Conservation (phyloP, 495 filamentous ascomycete species). For the Lentithecium fluviatile region DNA sequence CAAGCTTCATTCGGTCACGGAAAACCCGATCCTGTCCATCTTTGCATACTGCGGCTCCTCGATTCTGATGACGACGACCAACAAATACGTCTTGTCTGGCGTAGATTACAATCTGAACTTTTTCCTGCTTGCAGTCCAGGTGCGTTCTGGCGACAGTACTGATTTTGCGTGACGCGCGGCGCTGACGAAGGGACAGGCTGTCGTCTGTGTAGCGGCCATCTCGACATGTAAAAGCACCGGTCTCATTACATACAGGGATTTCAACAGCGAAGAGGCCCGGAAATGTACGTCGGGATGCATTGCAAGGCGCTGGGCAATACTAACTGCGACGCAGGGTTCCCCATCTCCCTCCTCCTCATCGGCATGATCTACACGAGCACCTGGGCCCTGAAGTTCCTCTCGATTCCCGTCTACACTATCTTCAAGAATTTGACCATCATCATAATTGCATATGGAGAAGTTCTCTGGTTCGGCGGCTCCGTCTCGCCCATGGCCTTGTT, state of each 20-base stretch:
- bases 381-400: conserved; percentile 94
- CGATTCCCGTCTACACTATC: conserved; percentile 98
- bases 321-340: conserved; percentile 71
- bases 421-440: conserved; percentile 99
- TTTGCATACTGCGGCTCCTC: conserved; percentile 90
- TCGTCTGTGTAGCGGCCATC: conserved; percentile 90
- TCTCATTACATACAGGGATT: conserved; percentile 87
- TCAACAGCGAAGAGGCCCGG: conserved; percentile 83
- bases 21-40: conserved; percentile 76
- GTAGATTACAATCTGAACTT: conserved; percentile 94
- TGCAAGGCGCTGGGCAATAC: not conserved
- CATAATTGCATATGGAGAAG: conserved; percentile 96
- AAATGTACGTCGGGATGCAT: conserved; percentile 66
- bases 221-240: conserved; percentile 76
- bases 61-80: conserved; percentile 98
- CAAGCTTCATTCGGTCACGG: conserved; percentile 47
- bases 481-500: conserved; percentile 85
- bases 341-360: conserved; percentile 92
- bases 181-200: conserved; percentile 56
- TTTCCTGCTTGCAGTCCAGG: conserved; percentile 88
- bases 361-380: conserved; percentile 99
- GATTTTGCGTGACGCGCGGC: not conserved
- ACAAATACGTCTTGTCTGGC: conserved; percentile 96
- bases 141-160: conserved; percentile 47
- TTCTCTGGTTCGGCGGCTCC: conserved; percentile 96